Conservation (phyloP, 2,329 filamentous ascomycete species). For the Colletotrichum sp. region DNA sequence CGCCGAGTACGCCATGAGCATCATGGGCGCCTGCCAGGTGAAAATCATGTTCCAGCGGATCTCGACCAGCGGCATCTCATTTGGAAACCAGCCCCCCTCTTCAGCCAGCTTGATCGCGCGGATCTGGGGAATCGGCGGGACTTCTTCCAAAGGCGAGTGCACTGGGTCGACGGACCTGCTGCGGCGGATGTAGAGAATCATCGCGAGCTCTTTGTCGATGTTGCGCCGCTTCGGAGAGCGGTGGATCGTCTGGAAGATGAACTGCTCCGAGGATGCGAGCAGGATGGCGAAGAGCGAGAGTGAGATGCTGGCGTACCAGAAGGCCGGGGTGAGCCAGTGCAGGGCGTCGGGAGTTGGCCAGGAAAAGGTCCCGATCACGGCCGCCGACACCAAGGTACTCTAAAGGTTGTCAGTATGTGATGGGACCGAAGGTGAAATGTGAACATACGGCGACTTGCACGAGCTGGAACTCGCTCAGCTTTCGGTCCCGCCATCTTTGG, state of each 20-base stretch:
- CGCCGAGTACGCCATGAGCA: constrained; percentile 30
- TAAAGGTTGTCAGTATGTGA: not conserved
- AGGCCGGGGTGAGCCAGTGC: constrained; percentile 28
- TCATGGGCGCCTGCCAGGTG: constrained; percentile 33
- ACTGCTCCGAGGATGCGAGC: constrained; percentile 30
- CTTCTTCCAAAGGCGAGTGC: constrained; percentile 11
- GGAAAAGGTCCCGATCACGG: constrained; percentile 32
- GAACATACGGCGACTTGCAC: constrained; percentile 26
- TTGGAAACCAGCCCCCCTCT: constrained; percentile 18
- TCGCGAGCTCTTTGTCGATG: constrained; percentile 20
- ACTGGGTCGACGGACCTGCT: constrained; percentile 4
- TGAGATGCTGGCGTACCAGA: constrained; percentile 29
- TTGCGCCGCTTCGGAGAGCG: constrained; percentile 14
- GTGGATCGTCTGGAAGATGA: constrained; percentile 29
- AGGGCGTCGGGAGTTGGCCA: constrained; percentile 25
- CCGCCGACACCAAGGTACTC: constrained; percentile 28
- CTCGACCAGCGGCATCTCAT: constrained; percentile 16
- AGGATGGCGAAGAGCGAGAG: constrained; percentile 30
- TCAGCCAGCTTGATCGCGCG: constrained; percentile 11
- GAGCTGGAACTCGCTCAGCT: constrained; percentile 27
- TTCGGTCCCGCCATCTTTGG: constrained; percentile 24
- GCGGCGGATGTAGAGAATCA: constrained; percentile 22
- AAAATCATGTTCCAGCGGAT: constrained; percentile 34
- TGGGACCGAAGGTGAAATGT: not conserved
- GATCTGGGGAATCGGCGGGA: constrained; percentile 19